Evolutionary conservation across 2,329 filamentous ascomycete genomes (phyloP).

Genomic region (Botrytis hyacinthi): DNA sequence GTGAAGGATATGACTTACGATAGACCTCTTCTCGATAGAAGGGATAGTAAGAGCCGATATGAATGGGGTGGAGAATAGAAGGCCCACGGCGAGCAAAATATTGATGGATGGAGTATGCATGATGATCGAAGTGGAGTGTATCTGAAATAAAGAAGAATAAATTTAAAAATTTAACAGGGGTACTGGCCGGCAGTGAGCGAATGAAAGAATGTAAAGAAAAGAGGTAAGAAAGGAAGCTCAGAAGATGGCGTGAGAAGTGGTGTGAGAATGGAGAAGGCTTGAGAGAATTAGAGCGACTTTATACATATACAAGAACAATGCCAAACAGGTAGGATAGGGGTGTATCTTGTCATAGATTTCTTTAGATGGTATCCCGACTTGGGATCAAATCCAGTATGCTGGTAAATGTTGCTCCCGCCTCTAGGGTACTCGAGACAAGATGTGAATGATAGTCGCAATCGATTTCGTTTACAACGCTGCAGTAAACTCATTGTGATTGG

Average conservation of each 20-base stretch:
- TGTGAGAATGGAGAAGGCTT: conserved; percentile 10
- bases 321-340: neutral
- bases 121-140: conserved; percentile 26
- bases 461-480: neutral
- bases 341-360: neutral
- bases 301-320: neutral
- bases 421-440: neutral
- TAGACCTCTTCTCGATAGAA: conserved; percentile 25
- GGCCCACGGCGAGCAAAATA: conserved; percentile 32
- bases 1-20: conserved; percentile 17
- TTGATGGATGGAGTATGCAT: conserved; percentile 36
- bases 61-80: conserved; percentile 34
- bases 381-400: neutral
- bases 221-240: neutral
- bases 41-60: conserved; percentile 28
- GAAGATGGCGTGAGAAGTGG: neutral
- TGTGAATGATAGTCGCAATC: neutral
- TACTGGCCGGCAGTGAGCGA: conserved; percentile 17
- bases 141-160: conserved; percentile 27
- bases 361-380: neutral
- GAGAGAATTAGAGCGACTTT: conserved; percentile 9
- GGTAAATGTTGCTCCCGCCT: neutral
- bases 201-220: neutral
- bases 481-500: neutral
- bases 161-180: neutral